Percentiles rank a stretch among this genome's conserved stretches.
Conservation (phyloP, 768 basidiomycete species). For the Pleurotus pulmonarius region DNA sequence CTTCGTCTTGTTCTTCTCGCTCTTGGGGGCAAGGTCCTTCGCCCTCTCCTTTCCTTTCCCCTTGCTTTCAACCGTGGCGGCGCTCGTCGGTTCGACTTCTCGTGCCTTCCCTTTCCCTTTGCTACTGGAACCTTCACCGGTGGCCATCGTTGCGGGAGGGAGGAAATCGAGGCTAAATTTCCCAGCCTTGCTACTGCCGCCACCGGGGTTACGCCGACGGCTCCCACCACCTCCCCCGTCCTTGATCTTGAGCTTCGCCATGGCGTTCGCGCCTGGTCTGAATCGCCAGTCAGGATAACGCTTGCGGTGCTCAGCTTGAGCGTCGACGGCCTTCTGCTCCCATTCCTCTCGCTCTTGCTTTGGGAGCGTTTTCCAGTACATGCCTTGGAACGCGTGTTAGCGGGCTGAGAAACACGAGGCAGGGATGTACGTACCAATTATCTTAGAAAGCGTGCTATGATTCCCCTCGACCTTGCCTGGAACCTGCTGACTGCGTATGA, state of each 20-base stretch:
- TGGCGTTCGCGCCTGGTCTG: slow-evolving; percentile 53
- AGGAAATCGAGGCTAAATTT: slow-evolving; percentile 14
- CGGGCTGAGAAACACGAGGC: slow-evolving; percentile 8
- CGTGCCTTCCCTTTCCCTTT: slow-evolving; percentile 14
- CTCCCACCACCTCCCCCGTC: slow-evolving; percentile 21
- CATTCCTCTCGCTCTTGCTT: slow-evolving; percentile 66
- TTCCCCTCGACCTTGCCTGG: slow-evolving; percentile 78
- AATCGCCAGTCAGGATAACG: slow-evolving; percentile 84
- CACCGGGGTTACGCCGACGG: slow-evolving; percentile 13
- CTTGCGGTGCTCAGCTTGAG: slow-evolving; percentile 69
- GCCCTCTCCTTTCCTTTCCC: slow-evolving; percentile 8
- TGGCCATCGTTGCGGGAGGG: slow-evolving; percentile 26
- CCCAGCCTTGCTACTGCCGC: slow-evolving; percentile 9
- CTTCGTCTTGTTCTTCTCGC: slow-evolving; percentile 8
- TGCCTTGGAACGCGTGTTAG: slow-evolving; percentile 36
- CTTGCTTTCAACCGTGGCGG: slow-evolving; percentile 12
- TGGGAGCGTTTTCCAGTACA: slow-evolving; percentile 71
- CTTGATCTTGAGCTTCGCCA: slow-evolving; percentile 34
- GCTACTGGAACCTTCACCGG: slow-evolving; percentile 13
- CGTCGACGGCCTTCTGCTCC: slow-evolving; percentile 71
- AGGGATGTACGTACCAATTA: slow-evolving; percentile 53
- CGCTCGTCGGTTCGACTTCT: slow-evolving; percentile 16
- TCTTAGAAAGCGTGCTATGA: slow-evolving; percentile 76
- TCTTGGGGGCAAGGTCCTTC: background rate
- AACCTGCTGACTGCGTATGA: slow-evolving; percentile 71